phyloP scores from a whole-genome alignment of 768 basidiomycete species.

The Dendrothele bispora region DNA sequence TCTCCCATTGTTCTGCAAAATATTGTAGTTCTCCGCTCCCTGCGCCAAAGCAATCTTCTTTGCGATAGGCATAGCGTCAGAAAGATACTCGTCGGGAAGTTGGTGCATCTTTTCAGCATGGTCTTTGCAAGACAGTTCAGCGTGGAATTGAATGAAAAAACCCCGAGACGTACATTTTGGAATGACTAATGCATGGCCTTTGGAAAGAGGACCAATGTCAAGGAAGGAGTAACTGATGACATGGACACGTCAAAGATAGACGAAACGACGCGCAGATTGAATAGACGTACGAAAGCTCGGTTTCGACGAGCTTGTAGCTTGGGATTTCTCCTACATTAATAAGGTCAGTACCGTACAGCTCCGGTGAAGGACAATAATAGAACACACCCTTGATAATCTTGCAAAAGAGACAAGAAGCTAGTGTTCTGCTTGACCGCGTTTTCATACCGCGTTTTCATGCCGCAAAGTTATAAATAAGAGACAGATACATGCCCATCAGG shows the following conservation, averaged over 20 bases:
- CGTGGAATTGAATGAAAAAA: not conserved
- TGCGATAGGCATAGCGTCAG: conserved; percentile 74
- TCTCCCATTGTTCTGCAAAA: conserved; percentile 80
- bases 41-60: conserved; percentile 87
- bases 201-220: conserved; percentile 86
- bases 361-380: not conserved
- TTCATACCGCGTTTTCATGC: no score
- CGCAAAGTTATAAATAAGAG: no score
- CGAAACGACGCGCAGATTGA: no score
- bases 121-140: conserved; percentile 42
- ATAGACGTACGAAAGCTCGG: conserved; percentile 59
- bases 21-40: conserved; percentile 79
- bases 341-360: not conserved
- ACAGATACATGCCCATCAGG: no score
- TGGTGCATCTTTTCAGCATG: conserved; percentile 87
- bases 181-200: conserved; percentile 88
- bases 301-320: conserved; percentile 82
- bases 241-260: no score
- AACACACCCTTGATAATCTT: conserved; percentile 87
- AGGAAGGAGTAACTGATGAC: conserved; percentile 78
- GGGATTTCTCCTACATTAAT: conserved; percentile 89
- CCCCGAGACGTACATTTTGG: conserved; percentile 71
- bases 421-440: no score
- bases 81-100: conserved; percentile 81
- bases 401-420: conserved; percentile 85